Evolutionary conservation across 106 monocot genomes (phyloP).

Genomic region (Dendrobium huoshanense): DNA sequence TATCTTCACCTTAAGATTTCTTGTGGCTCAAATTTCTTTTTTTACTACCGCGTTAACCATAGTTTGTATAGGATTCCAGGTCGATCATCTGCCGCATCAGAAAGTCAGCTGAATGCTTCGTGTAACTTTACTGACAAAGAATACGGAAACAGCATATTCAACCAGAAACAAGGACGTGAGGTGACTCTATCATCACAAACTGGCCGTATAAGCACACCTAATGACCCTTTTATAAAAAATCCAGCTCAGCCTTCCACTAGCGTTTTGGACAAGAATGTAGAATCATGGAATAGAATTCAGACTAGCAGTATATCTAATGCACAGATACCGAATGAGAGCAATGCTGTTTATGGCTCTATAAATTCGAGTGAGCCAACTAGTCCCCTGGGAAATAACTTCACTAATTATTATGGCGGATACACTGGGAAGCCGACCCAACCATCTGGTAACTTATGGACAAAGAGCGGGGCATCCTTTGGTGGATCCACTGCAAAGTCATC

Average conservation of each 20-base stretch:
- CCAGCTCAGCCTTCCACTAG: background rate
- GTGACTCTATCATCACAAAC: background rate
- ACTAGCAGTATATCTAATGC: background rate
- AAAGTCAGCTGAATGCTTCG: background rate
- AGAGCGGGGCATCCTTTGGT: background rate
- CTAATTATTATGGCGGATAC: background rate
- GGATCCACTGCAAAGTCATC: background rate
- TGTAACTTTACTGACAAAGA: background rate
- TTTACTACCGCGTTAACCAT: slow-evolving; percentile 16
- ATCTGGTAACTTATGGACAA: slow-evolving; percentile 7
- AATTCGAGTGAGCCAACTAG: background rate
- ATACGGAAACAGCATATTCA: background rate
- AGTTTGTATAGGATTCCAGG: slow-evolving; percentile 73
- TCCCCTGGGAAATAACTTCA: background rate
- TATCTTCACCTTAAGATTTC: background rate
- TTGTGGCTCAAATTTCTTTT: background rate
- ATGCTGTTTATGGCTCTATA: background rate
- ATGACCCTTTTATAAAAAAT: background rate
- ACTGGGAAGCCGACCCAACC: background rate
- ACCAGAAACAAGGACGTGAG: background rate
- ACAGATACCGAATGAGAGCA: background rate
- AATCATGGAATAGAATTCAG: background rate
- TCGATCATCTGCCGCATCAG: slow-evolving; percentile 26
- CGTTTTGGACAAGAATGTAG: background rate
- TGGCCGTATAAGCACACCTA: background rate